A percentile compares a stretch with the other conserved stretches of the same genome.
These are phyloP conservation scores for Meyerozyma guilliermondii DNA, from an alignment of 1,139 yeast genomes.

Conservation along the genomic window DNA sequence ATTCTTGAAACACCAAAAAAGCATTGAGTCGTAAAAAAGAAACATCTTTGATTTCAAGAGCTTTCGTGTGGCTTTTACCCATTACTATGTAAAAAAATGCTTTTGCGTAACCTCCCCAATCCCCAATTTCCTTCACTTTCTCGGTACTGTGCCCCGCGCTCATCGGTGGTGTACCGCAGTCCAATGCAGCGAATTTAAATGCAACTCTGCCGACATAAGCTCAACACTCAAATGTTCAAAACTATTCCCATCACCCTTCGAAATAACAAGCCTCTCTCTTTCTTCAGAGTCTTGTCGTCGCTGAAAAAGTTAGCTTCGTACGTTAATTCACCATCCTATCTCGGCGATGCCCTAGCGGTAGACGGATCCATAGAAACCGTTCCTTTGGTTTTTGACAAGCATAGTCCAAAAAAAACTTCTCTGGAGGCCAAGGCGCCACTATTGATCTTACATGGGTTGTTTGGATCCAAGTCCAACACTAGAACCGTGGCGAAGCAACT, in stretches of 20 bases:
- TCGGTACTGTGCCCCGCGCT: too few relatives aligned
- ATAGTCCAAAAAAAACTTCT: slow-evolving; percentile 16
- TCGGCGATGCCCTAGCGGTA: slow-evolving; percentile 22
- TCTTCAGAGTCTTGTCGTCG: neutral
- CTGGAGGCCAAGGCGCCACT: slow-evolving; percentile 42
- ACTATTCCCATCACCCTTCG: neutral
- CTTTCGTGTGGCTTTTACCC: too few relatives aligned
- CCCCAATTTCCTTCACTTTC: too few relatives aligned
- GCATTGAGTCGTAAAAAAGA: too few relatives aligned
- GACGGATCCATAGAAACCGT: slow-evolving; percentile 24
- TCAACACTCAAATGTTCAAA: too few relatives aligned
- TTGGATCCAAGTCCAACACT: slow-evolving; percentile 79
- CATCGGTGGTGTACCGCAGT: too few relatives aligned
- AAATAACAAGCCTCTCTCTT: neutral
- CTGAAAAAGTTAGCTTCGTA: neutral
- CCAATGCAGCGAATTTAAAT: too few relatives aligned
- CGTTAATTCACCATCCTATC: slow-evolving; percentile 6
- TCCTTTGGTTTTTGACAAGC: slow-evolving; percentile 25
- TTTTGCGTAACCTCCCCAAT: too few relatives aligned
- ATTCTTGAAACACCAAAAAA: too few relatives aligned
- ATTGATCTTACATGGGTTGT: slow-evolving; percentile 79
- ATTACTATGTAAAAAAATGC: too few relatives aligned
- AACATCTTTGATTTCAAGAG: too few relatives aligned
- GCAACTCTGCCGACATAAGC: too few relatives aligned
- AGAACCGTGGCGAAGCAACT: slow-evolving; percentile 61